Conservation (phyloP, 176 grass and related monocot genomes). For the Themeda triandra region DNA sequence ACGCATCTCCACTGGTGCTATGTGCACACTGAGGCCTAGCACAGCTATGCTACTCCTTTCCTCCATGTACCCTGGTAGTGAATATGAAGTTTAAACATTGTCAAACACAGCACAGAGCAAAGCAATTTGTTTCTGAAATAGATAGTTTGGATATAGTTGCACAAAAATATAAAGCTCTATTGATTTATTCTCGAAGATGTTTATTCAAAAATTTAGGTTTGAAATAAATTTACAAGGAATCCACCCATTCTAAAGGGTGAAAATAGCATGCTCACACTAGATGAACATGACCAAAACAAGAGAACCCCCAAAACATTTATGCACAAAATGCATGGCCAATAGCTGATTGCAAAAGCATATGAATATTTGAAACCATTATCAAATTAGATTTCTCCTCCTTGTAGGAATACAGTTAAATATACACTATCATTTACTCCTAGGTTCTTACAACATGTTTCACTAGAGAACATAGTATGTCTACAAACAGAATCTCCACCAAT, state of each 20-base stretch:
- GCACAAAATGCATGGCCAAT: background rate
- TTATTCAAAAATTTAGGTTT: background rate
- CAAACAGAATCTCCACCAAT: background rate
- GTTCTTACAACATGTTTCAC: background rate
- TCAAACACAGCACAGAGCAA: slow-evolving; percentile 25
- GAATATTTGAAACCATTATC: background rate
- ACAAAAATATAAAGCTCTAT: background rate
- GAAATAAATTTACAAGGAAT: no score
- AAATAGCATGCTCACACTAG: background rate
- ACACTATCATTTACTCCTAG: background rate
- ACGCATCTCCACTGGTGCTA: slow-evolving; percentile 88
- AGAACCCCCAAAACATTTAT: background rate
- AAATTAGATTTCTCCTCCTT: background rate
- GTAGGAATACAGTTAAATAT: background rate
- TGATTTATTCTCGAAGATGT: background rate
- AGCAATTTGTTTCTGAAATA: background rate
- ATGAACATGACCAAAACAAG: background rate
- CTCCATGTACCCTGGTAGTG: slow-evolving; percentile 84
- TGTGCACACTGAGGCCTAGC: slow-evolving; percentile 89
- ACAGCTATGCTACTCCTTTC: slow-evolving; percentile 94
- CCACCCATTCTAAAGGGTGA: background rate
- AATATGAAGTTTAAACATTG: slow-evolving; percentile 22
- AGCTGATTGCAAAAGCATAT: background rate
- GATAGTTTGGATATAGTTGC: background rate
- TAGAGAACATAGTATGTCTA: background rate